Evolutionary conservation across 257 asterid species (phyloP).

Genomic region (Solanum chilense): DNA sequence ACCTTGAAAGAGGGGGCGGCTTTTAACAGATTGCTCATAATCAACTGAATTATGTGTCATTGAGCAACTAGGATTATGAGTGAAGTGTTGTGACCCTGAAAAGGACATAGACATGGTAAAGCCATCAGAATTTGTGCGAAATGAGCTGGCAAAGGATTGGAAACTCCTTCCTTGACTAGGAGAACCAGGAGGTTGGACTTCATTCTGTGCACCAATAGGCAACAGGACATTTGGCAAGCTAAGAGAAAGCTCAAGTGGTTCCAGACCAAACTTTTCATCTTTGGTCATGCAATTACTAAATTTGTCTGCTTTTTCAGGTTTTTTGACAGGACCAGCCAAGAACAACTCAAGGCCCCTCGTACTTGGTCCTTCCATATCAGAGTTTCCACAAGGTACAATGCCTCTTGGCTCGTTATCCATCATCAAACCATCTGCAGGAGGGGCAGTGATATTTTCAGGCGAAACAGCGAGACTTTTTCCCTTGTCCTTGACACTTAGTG

Average conservation of each 20-base stretch:
- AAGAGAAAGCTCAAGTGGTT: constrained; percentile 92
- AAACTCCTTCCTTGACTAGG: constrained; percentile 82
- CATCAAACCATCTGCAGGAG: constrained; percentile 29
- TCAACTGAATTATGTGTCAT: constrained; percentile 59
- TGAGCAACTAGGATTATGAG: constrained; percentile 98
- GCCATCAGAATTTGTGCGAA: constrained; percentile 74
- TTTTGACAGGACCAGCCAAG: constrained; percentile 62
- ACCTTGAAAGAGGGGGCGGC: constrained; percentile 89
- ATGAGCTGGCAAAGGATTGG: constrained; percentile 83
- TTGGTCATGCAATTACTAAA: constrained; percentile 33
- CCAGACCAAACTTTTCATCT: constrained; percentile 81
- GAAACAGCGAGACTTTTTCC: constrained; percentile 49
- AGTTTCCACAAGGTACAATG: constrained; percentile 24
- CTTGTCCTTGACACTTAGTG: constrained; percentile 46
- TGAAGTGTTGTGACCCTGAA: constrained; percentile 91
- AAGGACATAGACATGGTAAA: constrained; percentile 88
- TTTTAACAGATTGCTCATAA: constrained; percentile 83
- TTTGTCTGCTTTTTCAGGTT: constrained; percentile 45
- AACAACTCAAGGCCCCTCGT: constrained; percentile 69
- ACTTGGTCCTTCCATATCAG: constrained; percentile 64
- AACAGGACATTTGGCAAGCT: constrained; percentile 89
- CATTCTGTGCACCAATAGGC: constrained; percentile 59
- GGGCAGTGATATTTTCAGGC: constrained; percentile 18
- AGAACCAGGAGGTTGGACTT: constrained; percentile 58
- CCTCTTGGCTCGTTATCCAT: constrained; percentile 32